phyloP scores from a whole-genome alignment of 768 basidiomycete species.

The Termitomyces sp. region DNA sequence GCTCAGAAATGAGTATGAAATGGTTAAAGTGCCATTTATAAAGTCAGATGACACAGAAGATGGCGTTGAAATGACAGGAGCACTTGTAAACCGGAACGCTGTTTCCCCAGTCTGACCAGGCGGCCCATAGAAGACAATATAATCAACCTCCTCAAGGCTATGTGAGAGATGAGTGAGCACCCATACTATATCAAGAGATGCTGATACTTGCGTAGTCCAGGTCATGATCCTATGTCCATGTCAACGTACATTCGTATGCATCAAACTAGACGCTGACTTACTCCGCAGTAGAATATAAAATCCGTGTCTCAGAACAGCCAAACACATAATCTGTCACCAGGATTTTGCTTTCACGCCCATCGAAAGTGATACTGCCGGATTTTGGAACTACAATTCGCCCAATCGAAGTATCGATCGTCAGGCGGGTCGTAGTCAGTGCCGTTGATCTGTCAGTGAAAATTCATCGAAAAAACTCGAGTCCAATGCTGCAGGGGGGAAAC shows the following conservation, averaged over 20 bases:
- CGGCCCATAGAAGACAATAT: conserved; percentile 41
- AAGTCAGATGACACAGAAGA: conserved; percentile 31
- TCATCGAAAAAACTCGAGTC: not conserved
- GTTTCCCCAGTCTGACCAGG: conserved; percentile 43
- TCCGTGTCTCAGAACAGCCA: conserved; percentile 28
- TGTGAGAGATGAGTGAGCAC: not conserved
- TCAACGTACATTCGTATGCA: not conserved
- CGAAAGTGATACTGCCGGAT: conserved; percentile 35
- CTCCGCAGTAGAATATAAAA: conserved; percentile 48
- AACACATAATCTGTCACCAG: conserved; percentile 47
- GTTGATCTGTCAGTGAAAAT: conserved; percentile 32
- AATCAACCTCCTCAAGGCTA: conserved; percentile 40
- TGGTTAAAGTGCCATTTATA: conserved; percentile 33
- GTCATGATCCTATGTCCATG: conserved; percentile 40
- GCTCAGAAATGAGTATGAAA: conserved; percentile 31
- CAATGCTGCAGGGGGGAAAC: conserved; percentile 5
- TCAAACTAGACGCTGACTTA: conserved; percentile 19
- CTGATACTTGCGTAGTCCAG: conserved; percentile 44
- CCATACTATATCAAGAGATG: not conserved
- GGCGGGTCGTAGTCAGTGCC: conserved; percentile 37
- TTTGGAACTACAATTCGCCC: conserved; percentile 37
- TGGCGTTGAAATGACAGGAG: conserved; percentile 27
- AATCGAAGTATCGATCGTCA: conserved; percentile 41
- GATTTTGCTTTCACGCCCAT: conserved; percentile 49
- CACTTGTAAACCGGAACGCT: conserved; percentile 31